Conservation (phyloP, 2,329 filamentous ascomycete species). For the Cladosporium sp. region DNA sequence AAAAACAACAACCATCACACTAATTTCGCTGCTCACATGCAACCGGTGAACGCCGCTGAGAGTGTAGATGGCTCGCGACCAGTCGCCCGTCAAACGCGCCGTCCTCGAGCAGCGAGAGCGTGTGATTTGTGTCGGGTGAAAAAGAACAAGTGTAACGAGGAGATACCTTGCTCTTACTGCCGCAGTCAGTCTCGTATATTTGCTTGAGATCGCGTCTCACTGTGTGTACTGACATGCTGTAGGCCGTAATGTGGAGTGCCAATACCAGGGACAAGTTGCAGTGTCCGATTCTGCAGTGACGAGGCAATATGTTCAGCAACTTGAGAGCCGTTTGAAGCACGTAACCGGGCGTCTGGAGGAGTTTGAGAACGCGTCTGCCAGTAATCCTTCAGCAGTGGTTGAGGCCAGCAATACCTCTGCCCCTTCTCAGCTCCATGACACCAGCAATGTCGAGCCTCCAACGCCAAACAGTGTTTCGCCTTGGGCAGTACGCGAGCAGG, state of each 20-base stretch:
- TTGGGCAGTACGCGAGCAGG: slow-evolving; percentile 1
- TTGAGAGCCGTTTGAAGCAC: not conserved
- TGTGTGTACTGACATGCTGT: not conserved
- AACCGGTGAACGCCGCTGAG: not conserved
- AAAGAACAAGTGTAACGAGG: not conserved
- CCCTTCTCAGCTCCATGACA: not conserved
- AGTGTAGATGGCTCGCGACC: not conserved
- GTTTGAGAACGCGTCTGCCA: not conserved
- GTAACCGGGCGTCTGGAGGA: not conserved
- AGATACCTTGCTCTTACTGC: not conserved
- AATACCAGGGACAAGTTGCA: not conserved
- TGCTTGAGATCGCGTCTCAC: not conserved
- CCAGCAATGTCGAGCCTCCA: not conserved
- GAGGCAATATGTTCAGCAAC: slow-evolving; percentile 6
- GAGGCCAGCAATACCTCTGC: not conserved
- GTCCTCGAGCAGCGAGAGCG: not conserved
- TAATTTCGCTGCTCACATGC: not conserved
- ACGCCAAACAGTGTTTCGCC: not conserved
- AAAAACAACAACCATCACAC: not conserved
- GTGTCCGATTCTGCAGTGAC: not conserved
- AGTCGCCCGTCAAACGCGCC: not conserved
- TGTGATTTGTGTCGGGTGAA: not conserved
- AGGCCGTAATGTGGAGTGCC: not conserved
- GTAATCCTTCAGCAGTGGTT: not conserved
- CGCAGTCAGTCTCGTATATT: not conserved